These are phyloP conservation scores for Olyra latifolia DNA, from an alignment of 176 grass and related monocot genomes.

Conservation along the genomic window DNA sequence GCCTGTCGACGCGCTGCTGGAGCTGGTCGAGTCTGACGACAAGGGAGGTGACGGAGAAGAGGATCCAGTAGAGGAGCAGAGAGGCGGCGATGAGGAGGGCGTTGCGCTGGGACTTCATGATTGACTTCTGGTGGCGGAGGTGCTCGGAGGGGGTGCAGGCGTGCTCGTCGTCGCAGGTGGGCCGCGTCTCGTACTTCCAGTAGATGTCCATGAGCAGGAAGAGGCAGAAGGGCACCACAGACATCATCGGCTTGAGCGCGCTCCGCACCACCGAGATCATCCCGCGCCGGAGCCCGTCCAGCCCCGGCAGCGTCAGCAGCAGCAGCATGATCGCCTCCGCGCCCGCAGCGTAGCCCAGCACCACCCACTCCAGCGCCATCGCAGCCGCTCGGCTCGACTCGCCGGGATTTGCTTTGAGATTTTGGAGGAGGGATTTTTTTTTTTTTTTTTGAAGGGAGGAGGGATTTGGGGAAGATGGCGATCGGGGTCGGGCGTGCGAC, in stretches of 20 bases:
- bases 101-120: conserved; percentile 98
- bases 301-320: conserved; percentile 81
- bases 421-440: neutral
- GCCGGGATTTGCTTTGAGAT: neutral
- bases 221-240: conserved; percentile 90
- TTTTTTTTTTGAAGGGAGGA: no score
- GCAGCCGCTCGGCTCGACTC: neutral
- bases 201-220: conserved; percentile 94
- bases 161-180: conserved; percentile 74
- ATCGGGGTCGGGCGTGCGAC: neutral
- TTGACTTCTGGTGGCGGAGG: conserved; percentile 96
- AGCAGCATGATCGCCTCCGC: conserved; percentile 99
- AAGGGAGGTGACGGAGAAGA: conserved; percentile 73
- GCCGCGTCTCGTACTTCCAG: conserved; percentile 96
- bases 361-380: conserved; percentile 99
- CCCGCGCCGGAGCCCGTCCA: conserved; percentile 75
- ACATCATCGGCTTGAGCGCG: conserved; percentile 88
- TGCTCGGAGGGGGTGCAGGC: conserved; percentile 82
- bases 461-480: conserved; percentile 24
- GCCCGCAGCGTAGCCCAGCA: conserved; percentile 80
- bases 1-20: conserved; percentile 73
- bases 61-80: conserved; percentile 92
- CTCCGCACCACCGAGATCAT: conserved; percentile 66
- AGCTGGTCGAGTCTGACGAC: conserved; percentile 72
- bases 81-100: conserved; percentile 85